These are phyloP conservation scores for Solanum appendiculatum DNA, from an alignment of 257 asterid genomes.

Conservation along the genomic window DNA sequence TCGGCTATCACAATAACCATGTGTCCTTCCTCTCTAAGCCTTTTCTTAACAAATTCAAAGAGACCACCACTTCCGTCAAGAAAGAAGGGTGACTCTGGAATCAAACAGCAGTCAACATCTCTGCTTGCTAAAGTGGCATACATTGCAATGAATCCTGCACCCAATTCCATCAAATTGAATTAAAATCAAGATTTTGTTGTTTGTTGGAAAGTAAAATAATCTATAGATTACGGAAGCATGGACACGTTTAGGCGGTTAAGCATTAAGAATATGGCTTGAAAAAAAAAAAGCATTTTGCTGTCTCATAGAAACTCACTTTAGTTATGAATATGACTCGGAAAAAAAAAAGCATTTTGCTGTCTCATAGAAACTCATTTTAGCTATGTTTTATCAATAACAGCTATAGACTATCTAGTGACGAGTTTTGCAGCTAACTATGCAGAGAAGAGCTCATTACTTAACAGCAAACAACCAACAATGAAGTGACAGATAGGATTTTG, in stretches of 20 bases:
- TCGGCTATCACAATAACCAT: constrained; percentile 95
- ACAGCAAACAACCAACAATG: background rate
- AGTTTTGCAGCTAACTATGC: background rate
- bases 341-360: background rate
- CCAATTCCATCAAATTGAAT: background rate
- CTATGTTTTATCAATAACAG: background rate
- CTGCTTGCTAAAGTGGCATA: constrained; percentile 94
- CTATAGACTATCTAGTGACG: background rate
- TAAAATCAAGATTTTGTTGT: background rate
- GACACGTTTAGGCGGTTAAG: background rate
- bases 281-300: background rate
- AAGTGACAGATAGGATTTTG: background rate
- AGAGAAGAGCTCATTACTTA: background rate
- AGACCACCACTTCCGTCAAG: constrained; percentile 86
- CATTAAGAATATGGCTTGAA: background rate
- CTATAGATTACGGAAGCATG: background rate
- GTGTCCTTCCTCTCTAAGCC: constrained; percentile 70
- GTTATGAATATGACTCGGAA: background rate
- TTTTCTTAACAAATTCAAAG: constrained; percentile 59
- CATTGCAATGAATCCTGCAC: constrained; percentile 89
- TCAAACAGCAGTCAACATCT: constrained; percentile 93
- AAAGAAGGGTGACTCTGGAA: constrained; percentile 86
- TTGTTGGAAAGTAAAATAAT: background rate
- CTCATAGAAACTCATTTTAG: background rate
- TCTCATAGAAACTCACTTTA: background rate